Conservation (phyloP, 192 early-diverging fungal genomes). For the Coemansia reversa region DNA sequence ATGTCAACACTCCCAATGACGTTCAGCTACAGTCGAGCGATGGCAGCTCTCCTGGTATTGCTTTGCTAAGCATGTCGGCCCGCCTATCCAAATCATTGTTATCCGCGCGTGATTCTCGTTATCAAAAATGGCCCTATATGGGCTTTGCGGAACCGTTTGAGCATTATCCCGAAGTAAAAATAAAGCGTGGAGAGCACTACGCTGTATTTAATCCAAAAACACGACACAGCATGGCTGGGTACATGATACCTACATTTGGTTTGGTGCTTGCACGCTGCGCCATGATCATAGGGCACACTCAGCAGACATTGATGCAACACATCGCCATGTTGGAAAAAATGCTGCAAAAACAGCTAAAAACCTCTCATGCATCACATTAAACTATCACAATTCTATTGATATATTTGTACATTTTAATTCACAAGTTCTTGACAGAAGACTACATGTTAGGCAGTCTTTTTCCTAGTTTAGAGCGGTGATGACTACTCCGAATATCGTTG, state of each 20-base stretch:
- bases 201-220: neutral
- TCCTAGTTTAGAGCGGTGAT: too few species aligned
- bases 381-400: too few species aligned
- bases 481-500: too few species aligned
- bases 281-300: slow-evolving; percentile 28
- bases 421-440: too few species aligned
- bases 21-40: too few species aligned
- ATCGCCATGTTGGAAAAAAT: slow-evolving; percentile 5
- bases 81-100: too few species aligned
- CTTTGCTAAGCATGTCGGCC: neutral
- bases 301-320: slow-evolving; percentile 6
- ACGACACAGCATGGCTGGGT: slow-evolving; percentile 10
- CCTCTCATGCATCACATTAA: too few species aligned
- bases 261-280: slow-evolving; percentile 43
- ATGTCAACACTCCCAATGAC: too few species aligned
- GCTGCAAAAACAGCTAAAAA: neutral
- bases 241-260: slow-evolving; percentile 39
- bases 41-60: neutral
- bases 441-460: too few species aligned
- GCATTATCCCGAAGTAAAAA: slow-evolving; percentile 23
- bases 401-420: too few species aligned
- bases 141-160: slow-evolving; percentile 28
- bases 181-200: slow-evolving; percentile 33
- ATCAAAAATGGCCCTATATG: slow-evolving; percentile 3
- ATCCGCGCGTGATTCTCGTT: neutral